Evolutionary conservation across 2,329 filamentous ascomycete species (phyloP), one percentile per base, ranked within the genome.

Genomic region (Cercospora zeina): DNA sequence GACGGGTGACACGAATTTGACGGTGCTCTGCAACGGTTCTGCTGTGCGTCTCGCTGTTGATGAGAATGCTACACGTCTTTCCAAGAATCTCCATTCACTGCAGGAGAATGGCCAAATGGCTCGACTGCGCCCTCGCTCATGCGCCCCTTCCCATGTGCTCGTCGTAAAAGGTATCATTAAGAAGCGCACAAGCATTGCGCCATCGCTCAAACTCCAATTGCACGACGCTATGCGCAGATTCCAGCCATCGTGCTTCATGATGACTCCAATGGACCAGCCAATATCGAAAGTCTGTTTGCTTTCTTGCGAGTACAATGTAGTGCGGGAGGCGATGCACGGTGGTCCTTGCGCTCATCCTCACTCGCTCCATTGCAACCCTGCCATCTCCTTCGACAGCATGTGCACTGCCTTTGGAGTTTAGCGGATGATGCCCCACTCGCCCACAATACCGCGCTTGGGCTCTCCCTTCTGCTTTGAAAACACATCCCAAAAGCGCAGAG

Each of bases 401-500:
- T 11, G 16, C 21, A 1, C 39, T 11, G 9, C 10, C 19, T 21
- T 24, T 27, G 31, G 56, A 45, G 37, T 34, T 49, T 60, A 69
- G 47, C 71, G 64, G 64, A 96, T 96, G 58, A 93, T 87, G 55
- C 89, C 89, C 89, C 90, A 95, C 74, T 91, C 76, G 60, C 73
- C 77, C 31, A 79, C 74, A 53, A 88, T 87, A 47, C 89, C 88
- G 27, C 69, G 65, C 53, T 68, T 88, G 65, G 87, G 83, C 60
- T 82, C 81, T 63, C 85, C 82, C 27, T 89, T 88, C 30, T 89
- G 87, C 72, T 91, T 89, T 72, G 89, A 91, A 78, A 99, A 99
- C 1, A 95, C 89, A 62, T 95, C 95, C 95, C 95, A 99, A 78
- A 99, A 99, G 47, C 95, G 83, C 54, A 99, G 78, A 0, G 95